Base-by-base conservation (phyloP, 2,329 filamentous ascomycete genomes). In the Apiospora kogelbergensis region DNA sequence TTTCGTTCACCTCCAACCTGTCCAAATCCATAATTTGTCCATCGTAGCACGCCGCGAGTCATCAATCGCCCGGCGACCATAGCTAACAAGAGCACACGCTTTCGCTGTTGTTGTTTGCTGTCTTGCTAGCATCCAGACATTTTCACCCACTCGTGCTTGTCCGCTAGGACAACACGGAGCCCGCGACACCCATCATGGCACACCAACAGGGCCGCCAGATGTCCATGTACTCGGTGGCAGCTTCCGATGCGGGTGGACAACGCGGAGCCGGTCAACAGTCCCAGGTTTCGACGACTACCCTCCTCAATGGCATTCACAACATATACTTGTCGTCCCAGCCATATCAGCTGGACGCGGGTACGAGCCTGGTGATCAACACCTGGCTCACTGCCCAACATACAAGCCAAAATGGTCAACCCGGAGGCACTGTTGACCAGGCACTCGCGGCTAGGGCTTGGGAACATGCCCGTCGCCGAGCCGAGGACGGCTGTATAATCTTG, bases 301-400 rank as follows among this genome's bases (percentile, higher is more conserved):
- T 98, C 63, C 88, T 99, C 68, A 98, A 98, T 81, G 89, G 93
- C 68, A 87, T 98, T 63, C 96, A 99, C 82, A 94, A 93, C 74
- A 91, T 93, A 77, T 98, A 97, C 80, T 88, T 93, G 64, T 90
- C 92, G 3, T 90, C 90, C 40, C 90, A 94, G 76, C 89, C 95
- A n/a, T 96, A 97, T 79, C 86, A 87, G 71, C 88, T 99, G 63
- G 96, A 99, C 80, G 91, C 94, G 64, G 94, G 93, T 73, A 96
- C 95, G 44, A 97, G 94, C 79, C 80, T 98, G 46, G 95, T 96
- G 0, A 94, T 98, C 73, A 98, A 98, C 82, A 98, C 94, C 69
- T 98, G 95, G 95, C 87, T 96, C 67, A 97, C 93, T 3, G 93
- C 93, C 22, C 86, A 89, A 37, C 92, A 92, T 73, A 83, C 88